A percentile compares a stretch with the other conserved stretches of the same genome.
Evolutionary conservation across 768 basidiomycete species (phyloP).

Genomic region (Hydnomerulius pinastri): DNA sequence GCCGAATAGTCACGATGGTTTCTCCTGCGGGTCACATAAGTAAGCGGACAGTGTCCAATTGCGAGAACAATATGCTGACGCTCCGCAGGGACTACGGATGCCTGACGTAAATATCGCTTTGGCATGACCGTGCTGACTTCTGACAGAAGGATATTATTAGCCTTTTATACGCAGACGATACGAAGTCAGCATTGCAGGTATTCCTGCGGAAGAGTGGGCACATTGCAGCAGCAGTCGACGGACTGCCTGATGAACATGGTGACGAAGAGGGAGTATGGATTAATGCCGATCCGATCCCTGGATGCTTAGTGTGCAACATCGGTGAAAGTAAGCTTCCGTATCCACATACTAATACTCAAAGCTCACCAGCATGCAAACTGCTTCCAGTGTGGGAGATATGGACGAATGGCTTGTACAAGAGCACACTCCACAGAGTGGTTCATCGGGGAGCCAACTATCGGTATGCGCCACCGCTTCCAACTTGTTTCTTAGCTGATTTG

Average conservation of each 20-base stretch:
- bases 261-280: slow-evolving; percentile 73
- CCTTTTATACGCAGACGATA: slow-evolving; percentile 85
- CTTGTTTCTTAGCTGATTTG: slow-evolving; percentile 7
- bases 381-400: slow-evolving; percentile 86
- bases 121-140: not conserved
- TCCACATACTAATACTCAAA: too few species aligned
- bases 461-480: slow-evolving; percentile 17
- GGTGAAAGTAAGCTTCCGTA: slow-evolving; percentile 85
- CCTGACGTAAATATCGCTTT: slow-evolving; percentile 58
- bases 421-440: slow-evolving; percentile 88
- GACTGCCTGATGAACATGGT: slow-evolving; percentile 53
- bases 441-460: slow-evolving; percentile 74
- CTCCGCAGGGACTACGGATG: slow-evolving; percentile 82
- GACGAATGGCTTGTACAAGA: slow-evolving; percentile 84
- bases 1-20: slow-evolving; percentile 74
- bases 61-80: slow-evolving; percentile 5
- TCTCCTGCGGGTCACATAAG: slow-evolving; percentile 92
- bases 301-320: slow-evolving; percentile 87
- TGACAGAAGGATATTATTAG: slow-evolving; percentile 42
- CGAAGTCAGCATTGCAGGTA: slow-evolving; percentile 80
- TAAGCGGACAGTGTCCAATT: slow-evolving; percentile 28
- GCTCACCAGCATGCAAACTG: not conserved
- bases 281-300: slow-evolving; percentile 78
- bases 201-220: slow-evolving; percentile 53
- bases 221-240: slow-evolving; percentile 28